A percentile compares a stretch with the other conserved stretches of the same genome.
phyloP scores from a whole-genome alignment of 2,329 filamentous ascomycete genomes.

The Beauveria sp. region DNA sequence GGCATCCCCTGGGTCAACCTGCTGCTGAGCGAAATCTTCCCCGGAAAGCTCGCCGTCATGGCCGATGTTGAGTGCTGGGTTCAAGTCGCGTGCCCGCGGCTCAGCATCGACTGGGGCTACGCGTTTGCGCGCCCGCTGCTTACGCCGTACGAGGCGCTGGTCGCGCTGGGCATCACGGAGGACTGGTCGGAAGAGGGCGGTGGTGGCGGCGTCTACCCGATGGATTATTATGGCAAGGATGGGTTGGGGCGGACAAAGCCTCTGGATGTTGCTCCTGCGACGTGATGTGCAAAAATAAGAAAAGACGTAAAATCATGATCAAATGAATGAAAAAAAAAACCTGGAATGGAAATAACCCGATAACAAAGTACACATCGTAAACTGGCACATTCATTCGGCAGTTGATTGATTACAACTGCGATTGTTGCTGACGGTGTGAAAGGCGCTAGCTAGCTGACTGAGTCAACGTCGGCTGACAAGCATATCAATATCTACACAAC shows the following conservation, averaged over 20 bases:
- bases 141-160: conserved; percentile 90
- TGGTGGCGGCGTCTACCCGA: conserved; percentile 69
- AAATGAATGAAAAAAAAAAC: background rate
- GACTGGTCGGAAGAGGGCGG: conserved; percentile 57
- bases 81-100: conserved; percentile 88
- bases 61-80: conserved; percentile 94
- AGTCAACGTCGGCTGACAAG: background rate
- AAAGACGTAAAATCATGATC: background rate
- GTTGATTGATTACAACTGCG: background rate
- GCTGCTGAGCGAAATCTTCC: conserved; percentile 90
- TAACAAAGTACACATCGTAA: background rate
- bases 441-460: conserved; percentile 2
- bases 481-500: background rate
- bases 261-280: conserved; percentile 19
- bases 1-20: conserved; percentile 80
- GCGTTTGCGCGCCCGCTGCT: conserved; percentile 82
- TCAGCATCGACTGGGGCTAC: conserved; percentile 99
- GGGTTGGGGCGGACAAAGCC: conserved; percentile 74
- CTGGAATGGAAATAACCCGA: background rate
- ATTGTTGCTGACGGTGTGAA: background rate
- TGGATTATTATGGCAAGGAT: conserved; percentile 96
- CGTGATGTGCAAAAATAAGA: conserved; percentile 10
- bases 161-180: conserved; percentile 73
- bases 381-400: background rate
- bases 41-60: conserved; percentile 91